Evolutionary conservation across 2,329 filamentous ascomycete genomes (phyloP), one percentile per base, ranked within the genome.

Genomic region (Xylaria sp.): DNA sequence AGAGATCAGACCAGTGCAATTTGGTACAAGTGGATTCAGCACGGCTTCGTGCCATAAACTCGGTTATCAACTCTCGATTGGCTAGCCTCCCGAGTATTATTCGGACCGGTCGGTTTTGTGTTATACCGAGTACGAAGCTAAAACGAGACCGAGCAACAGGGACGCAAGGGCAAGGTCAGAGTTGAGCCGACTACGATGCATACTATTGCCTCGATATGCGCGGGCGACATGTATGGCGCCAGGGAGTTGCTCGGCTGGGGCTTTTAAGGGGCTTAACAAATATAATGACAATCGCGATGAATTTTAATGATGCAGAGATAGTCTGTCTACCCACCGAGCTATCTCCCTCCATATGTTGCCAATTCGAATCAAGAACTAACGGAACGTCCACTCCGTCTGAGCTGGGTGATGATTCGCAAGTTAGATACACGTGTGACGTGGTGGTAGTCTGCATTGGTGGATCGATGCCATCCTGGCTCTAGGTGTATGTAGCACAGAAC

Each of bases 181-280:
- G 17, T 46, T 49, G 15, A 21, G 43, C n/a, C 25, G 11, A 17
- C 21, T 8, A 37, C 17, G n/a, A 7, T 44, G 15, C 23, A 13
- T 27, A 31, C 27, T 10, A 17, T n/a, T 21, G 29, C 8, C 13
- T 19, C n/a, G 19, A 40, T 47, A 54, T n/a, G 55, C 17, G 23
- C 29, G 33, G 19, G 37, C 41, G 11, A 38, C 60, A 63, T 56
- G 57, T 27, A 35, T 48, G 49, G 62, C 21, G 58, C 43, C 51
- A 35, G 44, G 41, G 55, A 46, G 40, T 53, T 46, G 23, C 11
- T 48, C n/a, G n/a, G n/a, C n/a, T 43, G 46, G 17, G 37, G 21
- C 38, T 19, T 21, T 9, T n/a, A n/a, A n/a, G 3, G 21, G 11
- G 31, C n/a, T 2, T 2, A 15, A 17, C n/a, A 23, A 13, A 46